These are phyloP conservation scores for Ustulina deusta DNA, from an alignment of 2,329 filamentous ascomycete genomes.

Conservation along the genomic window DNA sequence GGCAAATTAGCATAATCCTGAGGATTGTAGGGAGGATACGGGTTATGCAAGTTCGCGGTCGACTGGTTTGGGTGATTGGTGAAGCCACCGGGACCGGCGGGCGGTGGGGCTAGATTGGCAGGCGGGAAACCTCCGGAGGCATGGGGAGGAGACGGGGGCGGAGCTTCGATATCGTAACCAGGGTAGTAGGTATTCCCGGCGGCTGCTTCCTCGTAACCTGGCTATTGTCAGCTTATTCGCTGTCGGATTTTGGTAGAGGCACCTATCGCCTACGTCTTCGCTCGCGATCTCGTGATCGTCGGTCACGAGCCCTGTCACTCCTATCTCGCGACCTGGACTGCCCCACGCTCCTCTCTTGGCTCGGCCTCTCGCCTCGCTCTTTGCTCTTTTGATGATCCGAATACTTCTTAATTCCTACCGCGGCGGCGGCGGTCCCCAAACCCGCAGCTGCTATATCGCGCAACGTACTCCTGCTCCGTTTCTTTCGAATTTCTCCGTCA, in stretches of 20 bases:
- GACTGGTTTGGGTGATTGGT: slow-evolving; percentile 49
- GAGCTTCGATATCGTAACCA: slow-evolving; percentile 41
- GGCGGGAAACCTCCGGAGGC: slow-evolving; percentile 50
- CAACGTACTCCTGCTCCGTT: slow-evolving; percentile 66
- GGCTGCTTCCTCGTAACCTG: slow-evolving; percentile 51
- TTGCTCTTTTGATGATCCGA: slow-evolving; percentile 61
- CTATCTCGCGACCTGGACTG: slow-evolving; percentile 42
- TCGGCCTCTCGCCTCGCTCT: slow-evolving; percentile 52
- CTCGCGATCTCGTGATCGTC: slow-evolving; percentile 54
- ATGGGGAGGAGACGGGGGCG: slow-evolving; percentile 48
- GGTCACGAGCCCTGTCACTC: slow-evolving; percentile 47
- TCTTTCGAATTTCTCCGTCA: slow-evolving; percentile 55
- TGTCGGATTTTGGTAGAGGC: neutral
- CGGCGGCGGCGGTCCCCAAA: slow-evolving; percentile 69
- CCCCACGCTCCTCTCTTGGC: slow-evolving; percentile 50
- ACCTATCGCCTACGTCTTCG: slow-evolving; percentile 47
- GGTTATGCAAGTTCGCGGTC: slow-evolving; percentile 47
- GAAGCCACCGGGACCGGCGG: slow-evolving; percentile 44
- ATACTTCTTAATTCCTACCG: slow-evolving; percentile 72
- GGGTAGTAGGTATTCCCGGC: slow-evolving; percentile 44
- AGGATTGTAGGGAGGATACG: slow-evolving; percentile 49
- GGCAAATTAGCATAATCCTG: slow-evolving; percentile 46
- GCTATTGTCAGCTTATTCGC: slow-evolving; percentile 36
- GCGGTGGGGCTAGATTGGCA: slow-evolving; percentile 36
- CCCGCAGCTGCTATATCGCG: slow-evolving; percentile 67